phyloP scores from a whole-genome alignment of 2,329 filamentous ascomycete genomes.

The Trichocomaceae sp. region DNA sequence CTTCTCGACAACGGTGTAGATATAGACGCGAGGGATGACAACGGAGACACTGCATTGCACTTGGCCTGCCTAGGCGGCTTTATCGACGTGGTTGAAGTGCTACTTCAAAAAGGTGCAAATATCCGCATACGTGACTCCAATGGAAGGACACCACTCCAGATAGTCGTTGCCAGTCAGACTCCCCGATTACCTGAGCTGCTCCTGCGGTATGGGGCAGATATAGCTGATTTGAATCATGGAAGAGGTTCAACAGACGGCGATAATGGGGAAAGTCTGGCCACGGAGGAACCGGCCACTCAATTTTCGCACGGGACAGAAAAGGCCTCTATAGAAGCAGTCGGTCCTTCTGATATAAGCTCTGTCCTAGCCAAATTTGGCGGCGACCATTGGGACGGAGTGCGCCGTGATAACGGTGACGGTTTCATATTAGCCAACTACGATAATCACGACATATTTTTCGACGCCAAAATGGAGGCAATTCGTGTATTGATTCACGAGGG shows the following conservation, averaged over 20 bases:
- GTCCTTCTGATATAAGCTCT: neutral
- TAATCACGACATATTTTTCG: constrained; percentile 6
- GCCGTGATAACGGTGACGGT: constrained; percentile 2
- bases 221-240: neutral
- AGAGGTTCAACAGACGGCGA: neutral
- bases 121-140: neutral
- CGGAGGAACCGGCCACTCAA: neutral
- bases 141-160: neutral
- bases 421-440: constrained; percentile 6
- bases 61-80: neutral
- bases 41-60: constrained; percentile 1
- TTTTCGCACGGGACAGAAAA: neutral
- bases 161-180: neutral
- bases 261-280: neutral
- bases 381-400: constrained; percentile 3
- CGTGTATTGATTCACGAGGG: neutral
- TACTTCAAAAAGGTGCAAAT: neutral
- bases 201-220: neutral
- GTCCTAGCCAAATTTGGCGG: neutral
- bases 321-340: neutral
- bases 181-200: neutral
- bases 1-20: neutral
- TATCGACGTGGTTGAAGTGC: neutral
- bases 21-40: neutral
- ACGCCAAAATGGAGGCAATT: constrained; percentile 4